Conservation (phyloP, 805 yeast species). For the Pichia rugopelliculosa region DNA sequence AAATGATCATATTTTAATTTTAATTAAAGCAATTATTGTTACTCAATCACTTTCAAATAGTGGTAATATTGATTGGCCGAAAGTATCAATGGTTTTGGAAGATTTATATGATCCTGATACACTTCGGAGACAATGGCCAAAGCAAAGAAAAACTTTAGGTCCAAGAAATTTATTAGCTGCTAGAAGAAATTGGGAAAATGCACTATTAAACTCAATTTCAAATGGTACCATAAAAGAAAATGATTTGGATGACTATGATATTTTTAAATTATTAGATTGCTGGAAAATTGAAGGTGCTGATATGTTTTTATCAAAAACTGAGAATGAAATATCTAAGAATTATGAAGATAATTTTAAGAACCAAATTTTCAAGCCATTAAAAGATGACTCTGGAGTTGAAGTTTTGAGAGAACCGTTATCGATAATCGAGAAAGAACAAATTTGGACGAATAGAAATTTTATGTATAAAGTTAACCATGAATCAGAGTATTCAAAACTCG, state of each 20-base stretch:
- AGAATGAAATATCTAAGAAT: constrained; percentile 27
- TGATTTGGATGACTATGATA: constrained; percentile 45
- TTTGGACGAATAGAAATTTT: constrained; percentile 40
- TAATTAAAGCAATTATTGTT: constrained; percentile 61
- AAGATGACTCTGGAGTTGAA: constrained; percentile 27
- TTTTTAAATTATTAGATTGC: constrained; percentile 44
- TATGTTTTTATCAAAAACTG: constrained; percentile 25
- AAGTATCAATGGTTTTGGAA: constrained; percentile 44
- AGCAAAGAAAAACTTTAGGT: constrained; percentile 53
- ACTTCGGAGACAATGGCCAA: constrained; percentile 63
- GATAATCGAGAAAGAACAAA: constrained; percentile 63
- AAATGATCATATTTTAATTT: constrained; percentile 40
- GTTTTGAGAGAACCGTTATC: constrained; percentile 47
- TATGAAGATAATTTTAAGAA: constrained; percentile 41
- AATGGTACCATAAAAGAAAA: constrained; percentile 42
- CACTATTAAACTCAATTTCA: constrained; percentile 52
- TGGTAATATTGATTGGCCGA: constrained; percentile 57
- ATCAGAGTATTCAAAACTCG: constrained; percentile 7
- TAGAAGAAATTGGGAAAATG: constrained; percentile 55
- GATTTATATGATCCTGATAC: constrained; percentile 34
- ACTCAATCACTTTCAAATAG: constrained; percentile 50
- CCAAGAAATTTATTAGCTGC: constrained; percentile 47
- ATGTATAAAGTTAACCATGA: constrained; percentile 25
- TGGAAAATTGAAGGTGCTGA: constrained; percentile 50
- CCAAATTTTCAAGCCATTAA: constrained; percentile 35